Evolutionary conservation across 768 basidiomycete genomes (phyloP).

Genomic region (Serendipita sp.): DNA sequence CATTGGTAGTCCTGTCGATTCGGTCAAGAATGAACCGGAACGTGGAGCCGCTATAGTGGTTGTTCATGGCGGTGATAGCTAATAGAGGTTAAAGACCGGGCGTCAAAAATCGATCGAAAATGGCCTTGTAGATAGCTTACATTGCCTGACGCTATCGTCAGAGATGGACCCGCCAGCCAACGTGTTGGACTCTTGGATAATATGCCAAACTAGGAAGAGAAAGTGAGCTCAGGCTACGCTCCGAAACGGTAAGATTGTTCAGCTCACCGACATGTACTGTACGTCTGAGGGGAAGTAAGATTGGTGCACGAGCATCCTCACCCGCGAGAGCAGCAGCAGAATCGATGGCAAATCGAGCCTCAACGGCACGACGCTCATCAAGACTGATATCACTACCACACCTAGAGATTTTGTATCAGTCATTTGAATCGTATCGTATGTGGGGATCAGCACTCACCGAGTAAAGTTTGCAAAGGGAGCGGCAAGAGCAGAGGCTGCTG

Average conservation of each 20-base stretch:
- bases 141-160: background rate
- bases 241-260: background rate
- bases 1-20: background rate
- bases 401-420: background rate
- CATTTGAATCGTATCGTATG: background rate
- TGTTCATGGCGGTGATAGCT: background rate
- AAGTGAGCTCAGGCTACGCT: background rate
- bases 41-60: background rate
- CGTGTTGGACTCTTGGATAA: conserved; percentile 27
- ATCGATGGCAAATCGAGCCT: background rate
- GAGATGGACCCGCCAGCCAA: background rate
- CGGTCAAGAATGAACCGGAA: background rate
- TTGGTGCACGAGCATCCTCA: background rate
- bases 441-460: background rate
- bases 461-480: background rate
- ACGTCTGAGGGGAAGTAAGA: background rate
- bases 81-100: background rate
- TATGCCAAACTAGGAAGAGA: conserved; percentile 33
- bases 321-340: background rate
- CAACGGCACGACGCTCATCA: background rate
- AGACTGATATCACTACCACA: background rate
- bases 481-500: background rate
- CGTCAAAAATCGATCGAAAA: background rate
- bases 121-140: no score
- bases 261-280: background rate